Evolutionary conservation across 2,329 filamentous ascomycete species (phyloP), one percentile per base, ranked within the genome.

Genomic region (Talaromyces verruculosus): DNA sequence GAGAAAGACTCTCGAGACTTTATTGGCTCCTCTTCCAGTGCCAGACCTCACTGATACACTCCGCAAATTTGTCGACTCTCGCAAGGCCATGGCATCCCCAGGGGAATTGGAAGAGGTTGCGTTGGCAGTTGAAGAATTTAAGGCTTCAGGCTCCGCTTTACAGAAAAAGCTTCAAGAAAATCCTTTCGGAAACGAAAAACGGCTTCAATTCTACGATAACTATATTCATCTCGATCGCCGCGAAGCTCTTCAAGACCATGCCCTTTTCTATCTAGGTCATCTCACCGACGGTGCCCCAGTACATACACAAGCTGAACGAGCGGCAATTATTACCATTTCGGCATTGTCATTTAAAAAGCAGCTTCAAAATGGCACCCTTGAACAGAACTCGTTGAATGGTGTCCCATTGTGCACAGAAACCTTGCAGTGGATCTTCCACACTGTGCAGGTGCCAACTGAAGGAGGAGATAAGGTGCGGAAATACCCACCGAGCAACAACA

Each of bases 261-360:
- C 43, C 15, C 43, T 47, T 22, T 47, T 47, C 19, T 47, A 22
- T 17, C 17, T 47, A n/a, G 43, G 43, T 7, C 43, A 47, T 47
- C 17, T 47, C 17, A 22, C 19, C 2, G 51, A 57, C 15, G 51
- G 51, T 17, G 43, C 43, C 17, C 43, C 43, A 6, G 19, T n/a
- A 15, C 58, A 43, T 33, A 25, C 25, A 17, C 58, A 61, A 47
- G 58, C 58, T 41, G 58, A 61, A 33, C 30, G 35, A 41, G 58
- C 58, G 37, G 58, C 58, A 43, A 61, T 61, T 19, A 61, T 61
- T 33, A 39, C 58, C 17, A 33, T 25, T 13, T n/a, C 58, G 6
- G 58, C 58, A 10, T 45, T 39, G n/a, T 17, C 17, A 5, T 61
- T 61, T 41, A 61, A 61, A 45, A 19, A 28, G 8, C 22, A 45